Percentiles rank a stretch among this genome's conserved stretches.
Conservation (phyloP, 2,329 filamentous ascomycete species). For the Ilyonectria sp. region DNA sequence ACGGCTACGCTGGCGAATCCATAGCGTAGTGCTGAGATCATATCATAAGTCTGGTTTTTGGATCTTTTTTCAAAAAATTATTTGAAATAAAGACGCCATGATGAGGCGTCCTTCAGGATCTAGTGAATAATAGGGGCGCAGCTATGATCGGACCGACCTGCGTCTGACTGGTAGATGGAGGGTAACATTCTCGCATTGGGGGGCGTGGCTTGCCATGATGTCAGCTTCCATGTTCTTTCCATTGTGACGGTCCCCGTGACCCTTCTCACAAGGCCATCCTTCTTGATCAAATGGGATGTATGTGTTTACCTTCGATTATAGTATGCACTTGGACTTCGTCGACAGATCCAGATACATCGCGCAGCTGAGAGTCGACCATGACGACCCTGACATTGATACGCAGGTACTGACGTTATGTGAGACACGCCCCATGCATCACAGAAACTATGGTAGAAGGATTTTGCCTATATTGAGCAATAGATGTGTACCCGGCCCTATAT, state of each 20-base stretch:
- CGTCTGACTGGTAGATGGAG: not conserved
- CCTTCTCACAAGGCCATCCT: not conserved
- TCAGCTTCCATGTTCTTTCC: not conserved
- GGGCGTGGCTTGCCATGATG: not conserved
- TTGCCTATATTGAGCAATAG: not conserved
- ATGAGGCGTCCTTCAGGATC: not conserved
- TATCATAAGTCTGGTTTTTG: not conserved
- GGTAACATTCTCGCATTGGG: not conserved
- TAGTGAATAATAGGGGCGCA: not conserved
- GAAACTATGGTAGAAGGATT: not conserved
- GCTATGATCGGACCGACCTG: slow-evolving; percentile 8
- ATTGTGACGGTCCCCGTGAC: not conserved
- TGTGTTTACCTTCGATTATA: no score
- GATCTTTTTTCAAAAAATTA: not conserved
- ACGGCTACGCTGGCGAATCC: not conserved
- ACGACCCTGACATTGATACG: not conserved
- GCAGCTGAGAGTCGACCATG: not conserved
- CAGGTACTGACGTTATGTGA: no score
- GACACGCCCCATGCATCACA: no score
- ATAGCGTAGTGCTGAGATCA: not conserved
- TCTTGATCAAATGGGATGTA: not conserved
- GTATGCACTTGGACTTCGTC: not conserved
- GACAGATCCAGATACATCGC: no score
- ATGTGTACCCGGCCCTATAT: not conserved
- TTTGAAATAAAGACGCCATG: not conserved